Percentiles rank a stretch among this genome's conserved stretches.
Conservation (phyloP, 768 basidiomycete genomes). For the Mrakia blollopis region DNA sequence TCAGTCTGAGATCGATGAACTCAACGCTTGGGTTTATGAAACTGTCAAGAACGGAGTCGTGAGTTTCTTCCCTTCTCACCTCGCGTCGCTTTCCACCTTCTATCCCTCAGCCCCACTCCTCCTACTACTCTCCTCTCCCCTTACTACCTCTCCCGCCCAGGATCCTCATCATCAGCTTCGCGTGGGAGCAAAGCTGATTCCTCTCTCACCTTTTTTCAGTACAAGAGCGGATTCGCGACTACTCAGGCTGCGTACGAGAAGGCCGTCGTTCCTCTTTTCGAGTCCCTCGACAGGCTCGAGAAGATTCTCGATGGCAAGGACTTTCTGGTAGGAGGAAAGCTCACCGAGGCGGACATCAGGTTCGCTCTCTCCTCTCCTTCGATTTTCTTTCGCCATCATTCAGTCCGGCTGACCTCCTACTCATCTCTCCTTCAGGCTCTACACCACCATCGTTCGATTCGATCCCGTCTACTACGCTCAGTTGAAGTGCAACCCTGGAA, state of each 20-base stretch:
- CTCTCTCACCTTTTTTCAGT: slow-evolving; percentile 51
- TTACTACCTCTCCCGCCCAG: no score
- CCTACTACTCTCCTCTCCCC: neutral
- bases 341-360: slow-evolving; percentile 59
- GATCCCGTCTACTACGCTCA: slow-evolving; percentile 84
- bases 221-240: slow-evolving; percentile 81
- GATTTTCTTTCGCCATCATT: no score
- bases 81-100: no score
- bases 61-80: no score
- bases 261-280: slow-evolving; percentile 69
- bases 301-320: slow-evolving; percentile 68
- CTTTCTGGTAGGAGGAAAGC: slow-evolving; percentile 71
- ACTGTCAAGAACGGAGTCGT: slow-evolving; percentile 54
- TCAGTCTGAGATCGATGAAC: slow-evolving; percentile 67
- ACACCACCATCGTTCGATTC: slow-evolving; percentile 86
- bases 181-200: neutral
- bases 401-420: no score
- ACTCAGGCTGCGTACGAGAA: slow-evolving; percentile 70
- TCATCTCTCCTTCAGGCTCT: no score
- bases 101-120: no score
- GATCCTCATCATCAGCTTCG: no score
- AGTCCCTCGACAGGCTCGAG: slow-evolving; percentile 75
- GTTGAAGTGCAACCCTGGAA: slow-evolving; percentile 89
- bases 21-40: slow-evolving; percentile 78
- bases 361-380: no score